Evolutionary conservation across 1,284 basidiomycete genomes (phyloP).

Genomic region (Cystobasidiaceae sp.): DNA sequence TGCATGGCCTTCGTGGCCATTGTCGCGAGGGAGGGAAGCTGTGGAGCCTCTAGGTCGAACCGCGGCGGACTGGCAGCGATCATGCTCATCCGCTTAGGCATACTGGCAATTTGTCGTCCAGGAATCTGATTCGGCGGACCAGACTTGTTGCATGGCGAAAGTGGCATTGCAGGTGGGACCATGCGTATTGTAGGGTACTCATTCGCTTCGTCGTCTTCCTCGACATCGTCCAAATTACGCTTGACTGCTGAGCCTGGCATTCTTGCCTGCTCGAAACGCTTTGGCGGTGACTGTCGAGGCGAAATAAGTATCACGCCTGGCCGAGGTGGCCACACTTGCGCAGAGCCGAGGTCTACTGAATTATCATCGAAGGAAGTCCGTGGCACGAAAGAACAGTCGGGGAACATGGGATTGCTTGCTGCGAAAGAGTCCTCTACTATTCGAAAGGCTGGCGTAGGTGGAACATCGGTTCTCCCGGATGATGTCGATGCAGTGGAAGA

Average conservation of each 20-base stretch:
- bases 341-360: constrained; percentile 10
- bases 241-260: not conserved
- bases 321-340: constrained; percentile 24
- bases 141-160: not conserved
- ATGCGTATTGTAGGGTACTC: not conserved
- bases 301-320: constrained; percentile 26
- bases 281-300: constrained; percentile 20
- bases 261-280: not conserved
- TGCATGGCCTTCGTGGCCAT: too few relatives aligned
- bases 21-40: not conserved
- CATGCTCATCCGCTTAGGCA: not conserved
- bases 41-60: constrained; percentile 9
- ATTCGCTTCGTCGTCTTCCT: constrained; percentile 12
- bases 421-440: constrained; percentile 22
- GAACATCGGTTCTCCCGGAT: not conserved
- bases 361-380: constrained; percentile 16
- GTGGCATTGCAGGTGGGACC: not conserved
- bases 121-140: not conserved
- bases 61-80: not conserved
- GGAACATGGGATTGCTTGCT: not conserved
- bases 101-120: not conserved
- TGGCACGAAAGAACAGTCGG: constrained; percentile 14
- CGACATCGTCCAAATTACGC: constrained; percentile 6
- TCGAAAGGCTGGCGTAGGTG: constrained; percentile 5
- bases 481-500: not conserved